These are phyloP conservation scores for Leishmania guyanensis DNA, from an alignment of 208 protist species.

Conservation along the genomic window DNA sequence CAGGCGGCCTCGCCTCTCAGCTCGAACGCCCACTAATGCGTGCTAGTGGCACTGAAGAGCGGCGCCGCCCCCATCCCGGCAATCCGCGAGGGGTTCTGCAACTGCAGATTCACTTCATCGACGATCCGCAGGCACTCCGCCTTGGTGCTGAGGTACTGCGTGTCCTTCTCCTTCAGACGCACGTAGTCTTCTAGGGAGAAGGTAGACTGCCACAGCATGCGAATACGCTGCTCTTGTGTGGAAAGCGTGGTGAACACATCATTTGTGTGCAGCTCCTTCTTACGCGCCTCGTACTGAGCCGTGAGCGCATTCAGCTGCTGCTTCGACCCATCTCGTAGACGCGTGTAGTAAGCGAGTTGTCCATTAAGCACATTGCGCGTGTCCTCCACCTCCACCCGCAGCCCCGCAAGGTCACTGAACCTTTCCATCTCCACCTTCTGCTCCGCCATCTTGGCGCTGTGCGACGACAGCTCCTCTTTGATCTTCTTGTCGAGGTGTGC, in stretches of 20 bases:
- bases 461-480: constrained; percentile 80
- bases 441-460: constrained; percentile 78
- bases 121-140: constrained; percentile 82
- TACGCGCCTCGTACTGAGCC: constrained; percentile 48
- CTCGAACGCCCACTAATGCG: not conserved
- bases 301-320: constrained; percentile 69
- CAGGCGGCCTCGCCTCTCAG: not conserved
- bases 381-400: constrained; percentile 70
- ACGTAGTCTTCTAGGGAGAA: constrained; percentile 91
- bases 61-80: constrained; percentile 22
- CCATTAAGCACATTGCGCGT: constrained; percentile 48
- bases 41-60: constrained; percentile 14
- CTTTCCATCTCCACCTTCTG: constrained; percentile 78
- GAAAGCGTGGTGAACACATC: constrained; percentile 57
- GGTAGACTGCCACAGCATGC: constrained; percentile 84
- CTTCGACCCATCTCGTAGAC: constrained; percentile 76
- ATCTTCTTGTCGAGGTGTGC: constrained; percentile 89
- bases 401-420: constrained; percentile 77
- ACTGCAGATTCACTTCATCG: constrained; percentile 82
- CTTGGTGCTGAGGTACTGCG: constrained; percentile 82
- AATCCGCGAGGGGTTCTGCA: constrained; percentile 65
- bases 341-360: constrained; percentile 62
- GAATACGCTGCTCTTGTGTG: constrained; percentile 86
- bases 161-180: constrained; percentile 87
- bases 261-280: constrained; percentile 57